Conservation (phyloP, 164 flowering plant species). For the Piper longum region DNA sequence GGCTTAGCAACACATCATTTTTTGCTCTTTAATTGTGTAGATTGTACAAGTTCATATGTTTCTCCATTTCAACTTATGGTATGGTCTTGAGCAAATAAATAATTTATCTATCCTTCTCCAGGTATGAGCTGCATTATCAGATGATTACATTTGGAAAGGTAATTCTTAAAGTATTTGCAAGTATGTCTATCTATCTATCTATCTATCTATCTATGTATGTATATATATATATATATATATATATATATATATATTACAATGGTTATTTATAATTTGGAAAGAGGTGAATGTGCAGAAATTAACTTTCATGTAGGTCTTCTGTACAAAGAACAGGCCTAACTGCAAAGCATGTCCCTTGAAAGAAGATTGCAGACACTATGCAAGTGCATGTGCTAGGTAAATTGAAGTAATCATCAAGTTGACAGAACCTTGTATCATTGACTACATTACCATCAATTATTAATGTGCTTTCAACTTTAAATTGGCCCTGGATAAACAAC, state of each 20-base stretch:
- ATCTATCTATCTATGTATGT: no score
- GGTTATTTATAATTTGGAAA: not conserved
- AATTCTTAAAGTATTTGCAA: not conserved
- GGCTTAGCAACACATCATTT: not conserved
- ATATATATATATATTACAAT: no score
- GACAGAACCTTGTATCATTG: no score
- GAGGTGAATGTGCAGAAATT: not conserved
- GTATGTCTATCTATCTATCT: no score
- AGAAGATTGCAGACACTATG: slow-evolving; percentile 73
- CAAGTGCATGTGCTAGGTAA: slow-evolving; percentile 76
- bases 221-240: no score
- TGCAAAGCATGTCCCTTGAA: slow-evolving; percentile 82
- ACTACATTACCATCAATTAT: not conserved
- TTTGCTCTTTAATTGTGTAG: not conserved
- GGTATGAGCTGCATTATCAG: slow-evolving; percentile 88
- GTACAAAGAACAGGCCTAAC: slow-evolving; percentile 73
- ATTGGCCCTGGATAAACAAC: not conserved
- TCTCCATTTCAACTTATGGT: not conserved
- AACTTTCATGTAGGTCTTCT: slow-evolving; percentile 50
- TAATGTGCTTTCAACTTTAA: not conserved
- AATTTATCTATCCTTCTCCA: slow-evolving; percentile 9
- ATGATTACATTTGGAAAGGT: slow-evolving; percentile 97
- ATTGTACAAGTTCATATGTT: no score
- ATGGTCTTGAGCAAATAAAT: not conserved
- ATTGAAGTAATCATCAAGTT: not conserved